Conservation (phyloP, 768 basidiomycete species). For the Podaxis sp. region DNA sequence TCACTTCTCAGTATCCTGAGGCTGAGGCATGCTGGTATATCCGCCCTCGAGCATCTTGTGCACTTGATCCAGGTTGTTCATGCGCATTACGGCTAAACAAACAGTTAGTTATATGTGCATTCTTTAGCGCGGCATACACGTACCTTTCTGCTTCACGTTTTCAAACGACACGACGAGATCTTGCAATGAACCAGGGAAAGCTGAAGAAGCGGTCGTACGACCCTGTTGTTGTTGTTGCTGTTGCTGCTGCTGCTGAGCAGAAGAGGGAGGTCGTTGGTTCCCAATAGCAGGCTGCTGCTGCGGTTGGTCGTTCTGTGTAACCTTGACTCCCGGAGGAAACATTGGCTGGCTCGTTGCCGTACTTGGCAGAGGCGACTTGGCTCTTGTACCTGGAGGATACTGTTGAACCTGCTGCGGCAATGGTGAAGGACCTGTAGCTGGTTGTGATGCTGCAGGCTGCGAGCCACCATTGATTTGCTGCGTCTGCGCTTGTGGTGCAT, state of each 20-base stretch:
- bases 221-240: constrained; percentile 32
- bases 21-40: constrained; percentile 84
- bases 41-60: constrained; percentile 94
- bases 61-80: constrained; percentile 85
- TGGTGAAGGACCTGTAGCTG: constrained; percentile 35
- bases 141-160: constrained; percentile 95
- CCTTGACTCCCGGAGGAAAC: constrained; percentile 71
- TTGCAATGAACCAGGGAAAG: constrained; percentile 82
- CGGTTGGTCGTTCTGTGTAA: constrained; percentile 43
- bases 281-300: constrained; percentile 29
- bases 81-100: constrained; percentile 65
- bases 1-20: constrained; percentile 94
- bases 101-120: constrained; percentile 2
- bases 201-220: constrained; percentile 28
- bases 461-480: constrained; percentile 17
- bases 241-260: constrained; percentile 39
- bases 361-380: constrained; percentile 34
- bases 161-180: constrained; percentile 95
- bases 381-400: constrained; percentile 19
- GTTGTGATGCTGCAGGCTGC: constrained; percentile 26
- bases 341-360: constrained; percentile 53
- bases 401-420: constrained; percentile 43
- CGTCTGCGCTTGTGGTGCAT: background rate
- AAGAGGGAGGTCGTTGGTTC: constrained; percentile 54
- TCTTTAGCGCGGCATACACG: constrained; percentile 12